Evolutionary conservation across 1,284 basidiomycete genomes (phyloP), one percentile per base, ranked within the genome.

Genomic region (Agroathelia rolfsii): DNA sequence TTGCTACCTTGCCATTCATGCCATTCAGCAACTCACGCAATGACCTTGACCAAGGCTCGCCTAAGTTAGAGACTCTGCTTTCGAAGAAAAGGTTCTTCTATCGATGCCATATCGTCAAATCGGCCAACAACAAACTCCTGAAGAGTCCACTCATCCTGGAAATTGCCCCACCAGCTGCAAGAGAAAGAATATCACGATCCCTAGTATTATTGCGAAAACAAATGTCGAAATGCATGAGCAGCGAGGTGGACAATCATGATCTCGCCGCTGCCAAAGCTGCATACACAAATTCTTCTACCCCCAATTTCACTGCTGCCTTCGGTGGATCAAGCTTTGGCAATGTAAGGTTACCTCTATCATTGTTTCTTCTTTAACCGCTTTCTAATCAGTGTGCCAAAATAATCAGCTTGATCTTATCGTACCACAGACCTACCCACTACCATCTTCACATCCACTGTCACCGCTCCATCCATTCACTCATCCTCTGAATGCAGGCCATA

Each of bases 81-180:
- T 61, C 66, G 1, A 52, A 43, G 6, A 43, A 49, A 7, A 59
- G 68, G 3, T 75, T 77, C 47, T 40, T 68, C 29, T 45, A 62
- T 22, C 62, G 73, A 3, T 59, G 53, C 19, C 45, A 43, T 13
- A 42, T 53, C 28, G 48, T 69, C 23, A 59, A 59, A 41, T 45
- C 49, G 20, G 62, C 69, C 42, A 48, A 57, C 1, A 44, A 43
- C 8, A 37, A 42, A 3, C 45, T 52, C 13, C 43, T 64, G 2
- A 48, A 46, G 2, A 63, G 72, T 41, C 72, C 71, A 2, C 48
- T 73, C n/a, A 63, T 71, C 34, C 48, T 63, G 20, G 70, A 75
- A 31, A 53, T 73, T n/a, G 47, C 48, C 1, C 39, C 32, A n/a
- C 50, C 56, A 1, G 38, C 48, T 2, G 39, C 50, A 27, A 49